Percentiles rank a stretch among this genome's conserved stretches.
Conservation (phyloP, 805 yeast species). For the Myxozyma neotropica region DNA sequence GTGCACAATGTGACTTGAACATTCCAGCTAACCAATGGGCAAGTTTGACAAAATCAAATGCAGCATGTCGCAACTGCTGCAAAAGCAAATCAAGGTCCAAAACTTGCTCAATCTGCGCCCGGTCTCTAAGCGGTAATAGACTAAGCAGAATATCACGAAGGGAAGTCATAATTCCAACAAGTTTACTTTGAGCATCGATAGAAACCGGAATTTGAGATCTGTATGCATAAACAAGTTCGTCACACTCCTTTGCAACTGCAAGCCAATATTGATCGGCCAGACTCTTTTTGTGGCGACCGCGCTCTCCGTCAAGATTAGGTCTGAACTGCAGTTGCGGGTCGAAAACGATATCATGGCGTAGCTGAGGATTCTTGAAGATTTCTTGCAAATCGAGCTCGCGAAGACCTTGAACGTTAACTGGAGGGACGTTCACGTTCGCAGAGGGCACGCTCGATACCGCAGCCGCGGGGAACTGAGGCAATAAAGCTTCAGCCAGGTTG, state of each 20-base stretch:
- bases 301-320: constrained; percentile 87
- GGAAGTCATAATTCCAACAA: constrained; percentile 76
- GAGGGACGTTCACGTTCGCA: constrained; percentile 52
- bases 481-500: constrained; percentile 13
- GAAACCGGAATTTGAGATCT: constrained; percentile 23
- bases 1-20: constrained; percentile 90
- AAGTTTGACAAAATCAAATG: constrained; percentile 71
- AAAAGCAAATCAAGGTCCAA: constrained; percentile 74
- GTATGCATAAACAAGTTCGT: constrained; percentile 34
- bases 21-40: constrained; percentile 74
- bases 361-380: constrained; percentile 85
- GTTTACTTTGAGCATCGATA: constrained; percentile 39
- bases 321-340: constrained; percentile 91
- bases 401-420: constrained; percentile 77
- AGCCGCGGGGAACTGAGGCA: constrained; percentile 7
- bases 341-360: constrained; percentile 88
- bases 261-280: constrained; percentile 83
- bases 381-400: constrained; percentile 86
- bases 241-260: constrained; percentile 70
- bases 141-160: constrained; percentile 72
- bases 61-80: constrained; percentile 66
- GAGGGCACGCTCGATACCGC: neutral
- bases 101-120: constrained; percentile 64
- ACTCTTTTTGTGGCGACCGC: constrained; percentile 76
- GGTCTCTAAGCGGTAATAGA: constrained; percentile 76